These are phyloP conservation scores for Phytophthora boehmeriae DNA, from an alignment of 352 stramenopile species.

Conservation along the genomic window DNA sequence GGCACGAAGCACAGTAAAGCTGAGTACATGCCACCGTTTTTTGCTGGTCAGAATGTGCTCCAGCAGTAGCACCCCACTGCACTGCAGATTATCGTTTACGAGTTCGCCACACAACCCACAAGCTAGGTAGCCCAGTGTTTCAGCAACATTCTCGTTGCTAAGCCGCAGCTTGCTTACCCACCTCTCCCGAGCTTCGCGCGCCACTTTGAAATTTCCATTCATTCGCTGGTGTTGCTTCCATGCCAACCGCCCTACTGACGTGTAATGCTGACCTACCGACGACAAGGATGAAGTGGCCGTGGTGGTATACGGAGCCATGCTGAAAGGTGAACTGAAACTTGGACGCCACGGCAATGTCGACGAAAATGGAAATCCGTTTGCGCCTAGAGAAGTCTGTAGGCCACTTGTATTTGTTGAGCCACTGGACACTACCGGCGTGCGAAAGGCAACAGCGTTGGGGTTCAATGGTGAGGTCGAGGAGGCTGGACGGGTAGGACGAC, in stretches of 20 bases:
- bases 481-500: slow-evolving; percentile 20
- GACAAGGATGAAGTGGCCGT: slow-evolving; percentile 15
- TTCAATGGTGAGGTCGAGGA: slow-evolving; percentile 26
- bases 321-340: slow-evolving; percentile 12
- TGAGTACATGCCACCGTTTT: slow-evolving; percentile 52
- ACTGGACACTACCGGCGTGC: slow-evolving; percentile 17
- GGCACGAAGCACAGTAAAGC: slow-evolving; percentile 72
- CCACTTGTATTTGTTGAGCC: slow-evolving; percentile 14
- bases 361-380: slow-evolving; percentile 17
- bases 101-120: slow-evolving; percentile 82
- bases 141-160: slow-evolving; percentile 44
- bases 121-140: slow-evolving; percentile 58
- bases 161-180: slow-evolving; percentile 52
- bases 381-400: slow-evolving; percentile 9
- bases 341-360: slow-evolving; percentile 30
- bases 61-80: slow-evolving; percentile 26
- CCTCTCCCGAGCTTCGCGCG: slow-evolving; percentile 39
- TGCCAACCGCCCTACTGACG: slow-evolving; percentile 27
- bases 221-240: slow-evolving; percentile 51
- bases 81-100: slow-evolving; percentile 79
- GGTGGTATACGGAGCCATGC: slow-evolving; percentile 14
- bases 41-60: slow-evolving; percentile 15
- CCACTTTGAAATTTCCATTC: slow-evolving; percentile 23
- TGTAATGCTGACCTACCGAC: slow-evolving; percentile 28
- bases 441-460: slow-evolving; percentile 24